These are phyloP conservation scores for Sechiopsis laciniata DNA, from an alignment of 306 rosid species.

Conservation along the genomic window DNA sequence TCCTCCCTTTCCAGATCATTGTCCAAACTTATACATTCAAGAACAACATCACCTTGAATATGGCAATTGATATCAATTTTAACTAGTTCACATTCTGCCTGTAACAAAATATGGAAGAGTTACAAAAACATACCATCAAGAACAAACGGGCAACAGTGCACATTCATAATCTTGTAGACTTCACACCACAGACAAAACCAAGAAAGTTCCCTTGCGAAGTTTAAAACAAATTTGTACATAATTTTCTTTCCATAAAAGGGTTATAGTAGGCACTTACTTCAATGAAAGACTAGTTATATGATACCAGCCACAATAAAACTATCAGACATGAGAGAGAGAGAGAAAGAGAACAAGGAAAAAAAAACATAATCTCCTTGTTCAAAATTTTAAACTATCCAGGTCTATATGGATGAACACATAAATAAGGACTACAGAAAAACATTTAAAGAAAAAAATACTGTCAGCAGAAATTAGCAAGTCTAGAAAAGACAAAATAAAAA, in stretches of 20 bases:
- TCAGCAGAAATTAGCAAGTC: slow-evolving; percentile 4
- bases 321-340: background rate
- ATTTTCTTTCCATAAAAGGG: too few relatives aligned
- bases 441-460: background rate
- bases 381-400: background rate
- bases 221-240: too few relatives aligned
- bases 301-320: too few relatives aligned
- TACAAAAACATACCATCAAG: background rate
- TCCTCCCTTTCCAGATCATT: slow-evolving; percentile 71
- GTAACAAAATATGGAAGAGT: slow-evolving; percentile 28
- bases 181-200: background rate
- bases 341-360: background rate
- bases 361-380: slow-evolving; percentile 8
- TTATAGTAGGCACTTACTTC: too few relatives aligned
- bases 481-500: background rate
- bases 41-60: slow-evolving; percentile 94
- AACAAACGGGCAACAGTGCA: too few relatives aligned
- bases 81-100: slow-evolving; percentile 78
- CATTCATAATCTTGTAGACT: background rate
- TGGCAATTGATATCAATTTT: slow-evolving; percentile 95
- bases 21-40: slow-evolving; percentile 82
- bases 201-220: too few relatives aligned
- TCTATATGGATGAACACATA: background rate
- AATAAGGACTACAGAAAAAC: background rate
- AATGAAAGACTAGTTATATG: too few relatives aligned